These are phyloP conservation scores for Halenospora varia DNA, from an alignment of 495 filamentous ascomycete genomes.

Conservation along the genomic window DNA sequence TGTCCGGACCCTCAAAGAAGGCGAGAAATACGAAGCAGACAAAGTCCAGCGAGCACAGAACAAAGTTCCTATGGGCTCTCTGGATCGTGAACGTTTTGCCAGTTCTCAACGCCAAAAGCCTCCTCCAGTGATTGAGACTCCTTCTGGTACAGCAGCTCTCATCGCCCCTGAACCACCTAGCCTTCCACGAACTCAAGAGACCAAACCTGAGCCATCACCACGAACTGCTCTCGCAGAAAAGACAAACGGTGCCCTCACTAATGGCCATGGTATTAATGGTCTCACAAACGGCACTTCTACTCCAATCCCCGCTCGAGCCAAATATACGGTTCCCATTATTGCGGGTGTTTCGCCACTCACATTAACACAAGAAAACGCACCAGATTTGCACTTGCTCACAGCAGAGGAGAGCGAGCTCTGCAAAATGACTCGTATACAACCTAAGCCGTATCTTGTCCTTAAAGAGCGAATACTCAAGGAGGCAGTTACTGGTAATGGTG, in stretches of 20 bases:
- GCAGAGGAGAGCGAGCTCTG: constrained; percentile 83
- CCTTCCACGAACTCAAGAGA: constrained; percentile 27
- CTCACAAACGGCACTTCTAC: constrained; percentile 36
- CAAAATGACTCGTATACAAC: constrained; percentile 72
- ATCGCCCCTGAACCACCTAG: constrained; percentile 72
- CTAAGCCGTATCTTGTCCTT: constrained; percentile 91
- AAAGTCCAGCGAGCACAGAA: constrained; percentile 74
- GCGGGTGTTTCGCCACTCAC: constrained; percentile 59
- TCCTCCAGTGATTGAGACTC: constrained; percentile 58
- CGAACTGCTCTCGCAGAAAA: constrained; percentile 16
- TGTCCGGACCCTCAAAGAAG: constrained; percentile 76
- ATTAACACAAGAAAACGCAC: constrained; percentile 65
- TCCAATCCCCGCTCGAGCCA: constrained; percentile 33
- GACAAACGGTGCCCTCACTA: constrained; percentile 28
- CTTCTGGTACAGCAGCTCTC: constrained; percentile 65
- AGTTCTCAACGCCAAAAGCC: constrained; percentile 55
- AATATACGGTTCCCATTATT: constrained; percentile 42
- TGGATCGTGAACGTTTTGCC: constrained; percentile 73
- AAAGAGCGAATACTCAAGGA: constrained; percentile 87
- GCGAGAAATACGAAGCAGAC: constrained; percentile 93
- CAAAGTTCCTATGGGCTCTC: constrained; percentile 64
- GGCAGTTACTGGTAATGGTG: constrained; percentile 80
- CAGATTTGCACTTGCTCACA: constrained; percentile 82
- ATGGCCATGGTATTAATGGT: constrained; percentile 39
- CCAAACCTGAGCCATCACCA: constrained; percentile 35